Conservation (phyloP, 148 eudicot genomes). For the Rheum nobile region DNA sequence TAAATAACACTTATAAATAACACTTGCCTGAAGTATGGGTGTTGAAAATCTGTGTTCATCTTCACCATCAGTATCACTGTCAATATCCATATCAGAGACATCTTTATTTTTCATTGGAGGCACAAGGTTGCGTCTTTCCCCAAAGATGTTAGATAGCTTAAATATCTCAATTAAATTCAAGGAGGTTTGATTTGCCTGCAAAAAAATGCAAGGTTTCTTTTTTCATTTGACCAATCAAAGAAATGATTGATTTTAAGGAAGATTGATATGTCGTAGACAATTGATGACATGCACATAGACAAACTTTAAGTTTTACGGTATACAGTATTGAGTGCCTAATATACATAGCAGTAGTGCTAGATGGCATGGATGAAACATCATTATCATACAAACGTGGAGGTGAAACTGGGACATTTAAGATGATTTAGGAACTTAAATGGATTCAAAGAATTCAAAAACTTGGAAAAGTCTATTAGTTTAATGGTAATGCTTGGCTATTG, state of each 20-base stretch:
- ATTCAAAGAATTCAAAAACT: not conserved
- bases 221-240: not conserved
- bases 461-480: not conserved
- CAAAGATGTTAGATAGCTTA: constrained; percentile 69
- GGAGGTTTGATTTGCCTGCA: constrained; percentile 74
- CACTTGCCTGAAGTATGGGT: constrained; percentile 71
- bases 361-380: not conserved
- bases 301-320: not conserved
- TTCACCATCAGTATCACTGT: constrained; percentile 58
- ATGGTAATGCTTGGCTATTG: too few relatives aligned
- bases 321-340: not conserved
- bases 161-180: constrained; percentile 68
- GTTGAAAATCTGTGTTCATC: constrained; percentile 25
- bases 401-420: not conserved
- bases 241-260: not conserved
- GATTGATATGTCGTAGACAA: not conserved
- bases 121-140: constrained; percentile 63
- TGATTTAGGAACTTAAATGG: not conserved
- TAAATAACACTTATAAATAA: too few relatives aligned
- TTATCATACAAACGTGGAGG: not conserved
- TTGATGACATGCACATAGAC: not conserved
- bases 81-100: constrained; percentile 68
- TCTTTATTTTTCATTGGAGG: constrained; percentile 34
- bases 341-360: not conserved
- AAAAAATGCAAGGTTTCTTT: not conserved